Conservation (phyloP, 78 protist genomes). For the Dictyostelium citrinum region DNA sequence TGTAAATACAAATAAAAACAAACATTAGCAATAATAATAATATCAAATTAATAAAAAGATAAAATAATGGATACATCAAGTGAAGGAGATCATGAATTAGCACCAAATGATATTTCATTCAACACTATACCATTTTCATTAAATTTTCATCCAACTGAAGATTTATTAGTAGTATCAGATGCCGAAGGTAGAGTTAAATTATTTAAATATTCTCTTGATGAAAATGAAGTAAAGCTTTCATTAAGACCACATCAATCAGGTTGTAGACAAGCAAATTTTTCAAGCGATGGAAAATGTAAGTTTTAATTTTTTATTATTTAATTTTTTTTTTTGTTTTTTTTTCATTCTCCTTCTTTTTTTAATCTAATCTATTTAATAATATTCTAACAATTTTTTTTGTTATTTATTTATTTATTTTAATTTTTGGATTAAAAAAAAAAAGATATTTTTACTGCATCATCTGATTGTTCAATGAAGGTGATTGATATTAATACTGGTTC, state of each 20-base stretch:
- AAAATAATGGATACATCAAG: slow-evolving; percentile 12
- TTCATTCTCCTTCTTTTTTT: too few relatives aligned
- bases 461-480: slow-evolving; percentile 70
- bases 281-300: slow-evolving; percentile 71
- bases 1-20: background rate
- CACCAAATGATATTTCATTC: slow-evolving; percentile 69
- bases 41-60: background rate
- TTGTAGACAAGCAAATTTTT: slow-evolving; percentile 73
- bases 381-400: background rate
- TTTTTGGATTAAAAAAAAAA: background rate
- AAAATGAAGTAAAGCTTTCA: slow-evolving; percentile 21
- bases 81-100: slow-evolving; percentile 26
- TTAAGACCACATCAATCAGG: slow-evolving; percentile 45
- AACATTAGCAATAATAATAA: background rate
- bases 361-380: too few relatives aligned
- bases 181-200: slow-evolving; percentile 67
- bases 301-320: too few relatives aligned
- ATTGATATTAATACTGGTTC: slow-evolving; percentile 69
- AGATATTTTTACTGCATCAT: slow-evolving; percentile 76
- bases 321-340: too few relatives aligned
- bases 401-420: background rate
- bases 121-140: slow-evolving; percentile 41
- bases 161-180: slow-evolving; percentile 58
- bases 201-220: slow-evolving; percentile 44
- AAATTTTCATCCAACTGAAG: slow-evolving; percentile 75